Conservation (phyloP, 169 alveolate species). For the Plasmodium sp. region DNA sequence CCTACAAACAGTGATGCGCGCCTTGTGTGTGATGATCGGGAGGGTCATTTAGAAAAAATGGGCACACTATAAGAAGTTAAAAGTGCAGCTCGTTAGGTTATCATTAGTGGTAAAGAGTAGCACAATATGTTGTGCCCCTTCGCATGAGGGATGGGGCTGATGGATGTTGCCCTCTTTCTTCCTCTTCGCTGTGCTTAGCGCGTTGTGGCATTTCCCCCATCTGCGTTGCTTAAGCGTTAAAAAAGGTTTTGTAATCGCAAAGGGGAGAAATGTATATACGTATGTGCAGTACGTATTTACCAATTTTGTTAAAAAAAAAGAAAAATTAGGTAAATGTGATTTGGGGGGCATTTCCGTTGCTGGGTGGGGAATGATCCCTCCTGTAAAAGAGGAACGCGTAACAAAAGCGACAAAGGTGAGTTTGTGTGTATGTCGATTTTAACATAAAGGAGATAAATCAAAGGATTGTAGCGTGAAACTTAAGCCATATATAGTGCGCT, state of each 20-base stretch:
- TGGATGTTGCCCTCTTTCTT: background rate
- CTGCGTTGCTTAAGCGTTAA: background rate
- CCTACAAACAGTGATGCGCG: background rate
- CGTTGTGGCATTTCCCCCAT: background rate
- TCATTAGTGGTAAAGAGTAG: background rate
- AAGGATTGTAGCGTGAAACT: background rate
- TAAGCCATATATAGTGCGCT: background rate
- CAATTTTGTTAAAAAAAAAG: background rate
- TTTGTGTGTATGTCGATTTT: background rate
- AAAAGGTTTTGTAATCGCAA: background rate
- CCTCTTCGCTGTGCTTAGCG: background rate
- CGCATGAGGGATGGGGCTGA: background rate
- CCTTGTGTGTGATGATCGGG: background rate
- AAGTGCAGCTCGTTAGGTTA: background rate
- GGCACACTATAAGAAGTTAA: background rate
- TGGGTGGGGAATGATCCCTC: background rate
- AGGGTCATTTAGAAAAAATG: background rate
- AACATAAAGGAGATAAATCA: background rate
- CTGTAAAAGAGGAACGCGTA: background rate
- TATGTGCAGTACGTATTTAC: background rate
- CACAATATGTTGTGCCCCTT: background rate
- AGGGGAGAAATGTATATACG: background rate
- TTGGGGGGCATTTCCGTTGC: background rate
- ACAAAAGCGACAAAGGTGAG: background rate
- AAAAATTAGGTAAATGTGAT: background rate